These are phyloP conservation scores for Hypocrella siamensis DNA, from an alignment of 2,329 filamentous ascomycete genomes.

Conservation along the genomic window DNA sequence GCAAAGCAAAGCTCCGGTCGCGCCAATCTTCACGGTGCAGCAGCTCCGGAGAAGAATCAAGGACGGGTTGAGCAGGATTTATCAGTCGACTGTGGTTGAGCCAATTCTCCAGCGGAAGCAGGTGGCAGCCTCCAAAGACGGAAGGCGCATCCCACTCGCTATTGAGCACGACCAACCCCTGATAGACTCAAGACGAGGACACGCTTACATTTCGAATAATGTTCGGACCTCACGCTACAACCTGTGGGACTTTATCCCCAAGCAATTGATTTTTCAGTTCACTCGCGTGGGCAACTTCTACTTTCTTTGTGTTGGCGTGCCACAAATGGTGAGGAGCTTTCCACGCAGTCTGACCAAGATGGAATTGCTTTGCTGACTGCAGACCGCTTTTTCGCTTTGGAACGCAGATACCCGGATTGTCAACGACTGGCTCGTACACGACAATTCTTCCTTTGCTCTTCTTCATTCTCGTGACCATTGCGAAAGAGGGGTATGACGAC, in stretches of 20 bases:
- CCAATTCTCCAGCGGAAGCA: conserved; percentile 46
- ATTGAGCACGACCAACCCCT: conserved; percentile 23
- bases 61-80: conserved; percentile 10
- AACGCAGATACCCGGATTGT: conserved; percentile 50
- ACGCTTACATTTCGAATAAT: conserved; percentile 37
- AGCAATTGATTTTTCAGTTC: conserved; percentile 74
- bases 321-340: conserved; percentile 45
- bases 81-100: conserved; percentile 25
- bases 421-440: conserved; percentile 60
- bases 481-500: conserved; percentile 80
- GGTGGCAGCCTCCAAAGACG: conserved; percentile 57
- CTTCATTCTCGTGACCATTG: conserved; percentile 66
- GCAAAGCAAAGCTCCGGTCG: not conserved
- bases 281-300: conserved; percentile 78
- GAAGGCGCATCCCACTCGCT: conserved; percentile 32
- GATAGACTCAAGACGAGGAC: conserved; percentile 32
- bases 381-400: not conserved
- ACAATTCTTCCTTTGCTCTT: conserved; percentile 60
- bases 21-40: not conserved
- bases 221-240: conserved; percentile 78
- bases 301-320: conserved; percentile 68
- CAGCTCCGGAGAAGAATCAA: conserved; percentile 5
- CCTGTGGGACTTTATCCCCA: conserved; percentile 69
- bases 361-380: too few species aligned
- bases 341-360: too few species aligned